Evolutionary conservation across 345 rosid species (phyloP), one percentile per base, ranked within the genome.

Genomic region (Geranium brycei): DNA sequence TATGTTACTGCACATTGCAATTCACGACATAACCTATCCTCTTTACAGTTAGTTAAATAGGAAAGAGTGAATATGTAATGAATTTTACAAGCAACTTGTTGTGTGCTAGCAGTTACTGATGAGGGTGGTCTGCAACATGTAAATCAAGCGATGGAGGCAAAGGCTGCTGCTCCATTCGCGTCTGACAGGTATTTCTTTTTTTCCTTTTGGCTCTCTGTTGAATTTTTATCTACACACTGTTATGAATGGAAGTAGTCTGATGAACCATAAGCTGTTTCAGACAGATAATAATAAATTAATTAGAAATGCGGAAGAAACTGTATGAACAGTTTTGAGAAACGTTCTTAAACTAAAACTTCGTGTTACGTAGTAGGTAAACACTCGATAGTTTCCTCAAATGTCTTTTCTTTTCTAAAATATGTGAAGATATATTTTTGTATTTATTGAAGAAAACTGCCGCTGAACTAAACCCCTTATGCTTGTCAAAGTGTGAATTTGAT

Each of bases 71-170:
- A 41, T 61, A 61, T 63, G 18, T 18, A 19, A 19, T 66, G 28
- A 31, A 51, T 47, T 68, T 64, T 59, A 64, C 65, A 61, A 79
- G 68, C 67, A 68, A 59, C 57, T 64, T 66, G 76, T 73, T 65
- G 47, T 76, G 62, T 69, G 59, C 76, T 15, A 63, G 79, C 93
- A 89, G 99, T 85, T 82, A 66, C 81, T 38, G 97, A 93, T 69
- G 97, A 83, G 76, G 97, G 85, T 63, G 95, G 87, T 72, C 67
- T 93, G 83, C 89, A 76, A 62, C 93, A 85, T 75, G 97, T 93
- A 66, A 65, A 70, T 70, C 92, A 79, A 77, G 97, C 86, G 66
- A 83, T 85, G 79, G 99, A 93, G 60, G 88, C 95, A 17, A 90
- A 90, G 79, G 68, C 64, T 68, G 30, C 77, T 62, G 80, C 87